These are phyloP conservation scores for Nicotiana noctiflora DNA, from an alignment of 257 asterid species.

Conservation along the genomic window DNA sequence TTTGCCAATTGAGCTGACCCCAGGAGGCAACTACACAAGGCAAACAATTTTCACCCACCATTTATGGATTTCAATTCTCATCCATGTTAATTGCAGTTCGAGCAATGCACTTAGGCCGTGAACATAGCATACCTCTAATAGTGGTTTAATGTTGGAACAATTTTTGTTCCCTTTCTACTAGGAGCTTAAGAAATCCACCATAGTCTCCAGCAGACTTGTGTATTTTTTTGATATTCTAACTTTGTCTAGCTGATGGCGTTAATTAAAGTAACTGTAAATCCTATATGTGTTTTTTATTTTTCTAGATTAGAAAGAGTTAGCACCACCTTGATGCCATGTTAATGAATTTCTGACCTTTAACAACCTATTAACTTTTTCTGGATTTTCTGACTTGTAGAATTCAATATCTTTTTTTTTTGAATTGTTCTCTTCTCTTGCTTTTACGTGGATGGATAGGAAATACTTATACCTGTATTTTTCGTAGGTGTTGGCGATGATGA, in stretches of 20 bases:
- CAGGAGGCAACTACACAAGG: no score
- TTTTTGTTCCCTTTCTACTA: neutral
- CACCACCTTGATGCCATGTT: neutral
- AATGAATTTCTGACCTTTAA: neutral
- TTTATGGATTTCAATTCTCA: neutral
- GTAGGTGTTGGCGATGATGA: constrained; percentile 83
- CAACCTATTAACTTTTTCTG: no score
- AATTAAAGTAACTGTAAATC: neutral
- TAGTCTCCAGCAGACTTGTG: neutral
- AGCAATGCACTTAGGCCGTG: neutral
- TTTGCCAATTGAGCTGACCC: no score
- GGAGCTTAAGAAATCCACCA: neutral
- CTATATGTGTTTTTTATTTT: neutral
- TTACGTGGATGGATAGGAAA: neutral
- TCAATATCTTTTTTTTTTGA: neutral
- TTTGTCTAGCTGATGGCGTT: neutral
- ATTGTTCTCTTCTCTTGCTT: neutral
- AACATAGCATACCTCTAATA: neutral
- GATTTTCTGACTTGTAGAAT: neutral
- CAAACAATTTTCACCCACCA: no score
- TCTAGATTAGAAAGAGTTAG: neutral
- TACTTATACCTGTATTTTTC: constrained; percentile 8
- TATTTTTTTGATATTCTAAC: neutral
- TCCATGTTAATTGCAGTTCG: neutral
- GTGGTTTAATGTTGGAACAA: neutral